Evolutionary conservation across 2,329 filamentous ascomycete species (phyloP).

Genomic region (Cucurbitaria berberidis): DNA sequence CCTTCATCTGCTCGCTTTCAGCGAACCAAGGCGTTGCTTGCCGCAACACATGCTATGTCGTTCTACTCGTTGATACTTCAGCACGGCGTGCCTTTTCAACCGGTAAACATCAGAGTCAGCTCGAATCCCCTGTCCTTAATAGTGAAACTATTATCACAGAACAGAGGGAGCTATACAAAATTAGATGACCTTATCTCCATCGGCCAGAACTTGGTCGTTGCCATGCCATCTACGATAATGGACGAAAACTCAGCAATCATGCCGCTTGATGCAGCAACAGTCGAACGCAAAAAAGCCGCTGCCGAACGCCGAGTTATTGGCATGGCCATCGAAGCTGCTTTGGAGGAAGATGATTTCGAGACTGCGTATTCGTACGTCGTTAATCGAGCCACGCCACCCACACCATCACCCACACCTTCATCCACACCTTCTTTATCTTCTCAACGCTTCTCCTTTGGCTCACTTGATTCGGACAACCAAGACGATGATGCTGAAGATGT

Average conservation of each 20-base stretch:
- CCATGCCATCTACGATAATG: constrained; percentile 42
- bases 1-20: constrained; percentile 58
- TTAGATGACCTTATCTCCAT: constrained; percentile 75
- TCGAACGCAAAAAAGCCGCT: constrained; percentile 44
- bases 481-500: constrained; percentile 63
- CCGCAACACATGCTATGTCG: constrained; percentile 75
- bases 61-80: constrained; percentile 79
- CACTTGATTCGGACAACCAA: constrained; percentile 23
- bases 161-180: constrained; percentile 73
- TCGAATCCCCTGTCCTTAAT: constrained; percentile 76
- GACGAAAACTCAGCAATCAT: constrained; percentile 59
- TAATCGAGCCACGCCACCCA: constrained; percentile 64
- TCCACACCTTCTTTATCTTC: constrained; percentile 31
- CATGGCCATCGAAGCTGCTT: constrained; percentile 80
- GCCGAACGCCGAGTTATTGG: constrained; percentile 73
- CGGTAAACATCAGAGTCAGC: constrained; percentile 78
- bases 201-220: constrained; percentile 66
- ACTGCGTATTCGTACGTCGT: constrained; percentile 85
- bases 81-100: constrained; percentile 79
- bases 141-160: constrained; percentile 76
- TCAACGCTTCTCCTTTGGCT: constrained; percentile 33
- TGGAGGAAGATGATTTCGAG: constrained; percentile 81
- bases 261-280: constrained; percentile 22
- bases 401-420: constrained; percentile 25
- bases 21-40: constrained; percentile 68